These are phyloP conservation scores for Solanum chmielewskii DNA, from an alignment of 257 asterid genomes.

Conservation along the genomic window DNA sequence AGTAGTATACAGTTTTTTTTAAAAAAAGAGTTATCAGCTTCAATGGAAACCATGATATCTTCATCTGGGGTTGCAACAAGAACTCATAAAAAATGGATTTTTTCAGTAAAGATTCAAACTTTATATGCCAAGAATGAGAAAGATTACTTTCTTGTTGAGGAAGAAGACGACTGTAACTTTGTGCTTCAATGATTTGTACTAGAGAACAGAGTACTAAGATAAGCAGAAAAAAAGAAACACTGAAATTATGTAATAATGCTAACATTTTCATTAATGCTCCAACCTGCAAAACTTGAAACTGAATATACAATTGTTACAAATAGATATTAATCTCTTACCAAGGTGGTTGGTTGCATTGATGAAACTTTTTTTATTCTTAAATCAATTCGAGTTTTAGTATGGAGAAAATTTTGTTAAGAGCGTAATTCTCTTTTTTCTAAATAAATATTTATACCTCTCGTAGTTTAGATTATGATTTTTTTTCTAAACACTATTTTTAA, in stretches of 20 bases:
- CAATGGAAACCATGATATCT: background rate
- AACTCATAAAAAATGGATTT: background rate
- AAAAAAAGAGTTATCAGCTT: background rate
- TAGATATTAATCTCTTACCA: background rate
- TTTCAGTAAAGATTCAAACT: background rate
- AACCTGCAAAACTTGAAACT: background rate
- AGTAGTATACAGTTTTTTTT: background rate
- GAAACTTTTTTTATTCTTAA: too few species aligned
- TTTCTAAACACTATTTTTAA: background rate
- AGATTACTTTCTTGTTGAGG: background rate
- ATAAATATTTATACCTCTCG: background rate
- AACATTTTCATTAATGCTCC: background rate
- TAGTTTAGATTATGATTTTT: background rate
- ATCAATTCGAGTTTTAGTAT: rapidly evolving
- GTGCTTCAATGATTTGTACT: background rate
- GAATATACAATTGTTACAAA: background rate
- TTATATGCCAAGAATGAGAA: background rate
- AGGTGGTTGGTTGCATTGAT: too few species aligned
- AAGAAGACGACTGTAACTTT: background rate
- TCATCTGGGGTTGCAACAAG: background rate
- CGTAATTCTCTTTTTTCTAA: too few species aligned
- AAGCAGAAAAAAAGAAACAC: background rate
- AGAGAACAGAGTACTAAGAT: background rate
- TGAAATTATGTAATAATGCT: background rate
- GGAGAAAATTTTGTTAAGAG: too few species aligned